Conservation (phyloP, 2,329 filamentous ascomycete genomes). For the Septoria linicola region DNA sequence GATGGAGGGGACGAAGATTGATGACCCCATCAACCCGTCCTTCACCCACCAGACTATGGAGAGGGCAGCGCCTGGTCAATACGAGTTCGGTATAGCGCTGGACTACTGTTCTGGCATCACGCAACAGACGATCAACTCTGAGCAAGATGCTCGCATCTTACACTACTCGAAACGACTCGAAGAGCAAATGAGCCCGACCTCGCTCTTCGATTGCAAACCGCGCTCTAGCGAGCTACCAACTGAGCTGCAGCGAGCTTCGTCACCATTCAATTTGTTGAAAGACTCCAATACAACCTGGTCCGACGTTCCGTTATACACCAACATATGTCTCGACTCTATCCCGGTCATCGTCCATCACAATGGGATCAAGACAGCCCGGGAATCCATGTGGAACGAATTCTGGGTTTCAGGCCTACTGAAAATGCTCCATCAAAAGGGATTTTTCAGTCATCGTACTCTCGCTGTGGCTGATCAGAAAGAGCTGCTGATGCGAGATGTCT, state of each 20-base stretch:
- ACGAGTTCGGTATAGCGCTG: constrained; percentile 34
- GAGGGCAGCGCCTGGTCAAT: constrained; percentile 44
- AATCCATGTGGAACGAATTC: constrained; percentile 14
- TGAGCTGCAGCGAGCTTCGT: constrained; percentile 22
- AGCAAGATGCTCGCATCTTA: constrained; percentile 18
- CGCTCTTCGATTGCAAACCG: constrained; percentile 14
- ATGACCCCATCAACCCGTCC: constrained; percentile 22
- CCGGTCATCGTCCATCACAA: constrained; percentile 33
- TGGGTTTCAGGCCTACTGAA: constrained; percentile 18
- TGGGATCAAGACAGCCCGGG: constrained; percentile 22
- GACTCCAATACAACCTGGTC: constrained; percentile 19
- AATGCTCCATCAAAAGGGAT: background rate
- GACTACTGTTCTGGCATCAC: constrained; percentile 32
- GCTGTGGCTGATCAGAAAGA: constrained; percentile 1
- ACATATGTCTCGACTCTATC: constrained; percentile 28
- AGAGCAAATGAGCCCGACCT: constrained; percentile 16
- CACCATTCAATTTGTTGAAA: constrained; percentile 17
- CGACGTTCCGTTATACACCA: constrained; percentile 25
- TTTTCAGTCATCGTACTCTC: background rate
- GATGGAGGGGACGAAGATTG: constrained; percentile 21
- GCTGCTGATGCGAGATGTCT: background rate
- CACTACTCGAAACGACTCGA: constrained; percentile 13
- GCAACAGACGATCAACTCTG: constrained; percentile 27
- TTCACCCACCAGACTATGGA: constrained; percentile 26
- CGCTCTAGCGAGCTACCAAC: constrained; percentile 19